These are phyloP conservation scores for Basidiobolus heterosporus DNA, from an alignment of 371 early-diverging fungal species.

Conservation along the genomic window DNA sequence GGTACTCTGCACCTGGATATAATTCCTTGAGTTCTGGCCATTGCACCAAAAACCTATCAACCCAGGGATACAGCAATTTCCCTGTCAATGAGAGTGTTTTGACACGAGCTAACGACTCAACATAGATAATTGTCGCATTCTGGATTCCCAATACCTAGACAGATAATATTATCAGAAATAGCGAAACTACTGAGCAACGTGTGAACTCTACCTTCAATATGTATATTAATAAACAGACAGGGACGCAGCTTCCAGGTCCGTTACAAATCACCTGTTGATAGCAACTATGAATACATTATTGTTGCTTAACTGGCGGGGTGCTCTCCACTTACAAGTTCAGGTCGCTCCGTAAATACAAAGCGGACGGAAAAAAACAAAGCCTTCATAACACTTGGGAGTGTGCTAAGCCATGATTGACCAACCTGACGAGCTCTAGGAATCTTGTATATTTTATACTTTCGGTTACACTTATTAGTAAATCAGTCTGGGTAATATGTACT, in stretches of 20 bases:
- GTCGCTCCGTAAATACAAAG: conserved; percentile 17
- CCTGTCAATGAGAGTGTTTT: conserved; percentile 68
- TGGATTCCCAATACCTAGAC: conserved; percentile 35
- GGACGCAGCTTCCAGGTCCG: conserved; percentile 91
- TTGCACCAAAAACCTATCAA: conserved; percentile 78
- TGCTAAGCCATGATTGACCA: conserved; percentile 43
- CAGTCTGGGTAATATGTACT: background rate
- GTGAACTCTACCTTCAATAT: background rate
- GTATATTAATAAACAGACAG: conserved; percentile 22
- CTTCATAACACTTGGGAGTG: conserved; percentile 27
- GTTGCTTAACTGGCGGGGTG: background rate
- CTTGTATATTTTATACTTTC: conserved; percentile 20
- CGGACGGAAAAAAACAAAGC: conserved; percentile 21
- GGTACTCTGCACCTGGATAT: conserved; percentile 48
- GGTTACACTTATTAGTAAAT: background rate
- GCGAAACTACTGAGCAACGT: conserved; percentile 4
- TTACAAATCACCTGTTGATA: conserved; percentile 46
- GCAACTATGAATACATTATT: conserved; percentile 4
- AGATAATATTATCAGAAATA: conserved; percentile 9
- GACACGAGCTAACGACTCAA: conserved; percentile 88
- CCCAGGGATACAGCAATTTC: conserved; percentile 55
- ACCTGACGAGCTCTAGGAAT: conserved; percentile 57
- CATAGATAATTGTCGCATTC: conserved; percentile 47
- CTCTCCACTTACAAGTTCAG: conserved; percentile 30
- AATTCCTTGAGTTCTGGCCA: conserved; percentile 49